A percentile compares a stretch with the other conserved stretches of the same genome.
These are phyloP conservation scores for Xylariaceae sp. DNA, from an alignment of 2,329 filamentous ascomycete genomes.

Conservation along the genomic window DNA sequence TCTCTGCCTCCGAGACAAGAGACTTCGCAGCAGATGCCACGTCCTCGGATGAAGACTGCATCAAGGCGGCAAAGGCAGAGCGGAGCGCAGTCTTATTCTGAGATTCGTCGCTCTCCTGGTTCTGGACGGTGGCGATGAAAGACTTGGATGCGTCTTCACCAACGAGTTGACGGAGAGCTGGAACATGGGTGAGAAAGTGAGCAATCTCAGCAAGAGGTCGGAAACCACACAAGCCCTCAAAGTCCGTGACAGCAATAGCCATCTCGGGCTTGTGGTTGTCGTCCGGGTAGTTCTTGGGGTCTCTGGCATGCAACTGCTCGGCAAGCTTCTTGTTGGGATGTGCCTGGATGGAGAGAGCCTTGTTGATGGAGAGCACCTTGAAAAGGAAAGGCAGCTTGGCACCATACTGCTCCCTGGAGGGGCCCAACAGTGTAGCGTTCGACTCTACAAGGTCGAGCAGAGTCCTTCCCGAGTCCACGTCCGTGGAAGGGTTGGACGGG, in stretches of 20 bases:
- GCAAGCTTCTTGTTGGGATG: constrained; percentile 95
- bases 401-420: constrained; percentile 65
- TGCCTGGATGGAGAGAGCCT: constrained; percentile 94
- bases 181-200: constrained; percentile 63
- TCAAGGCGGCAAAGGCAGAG: constrained; percentile 68
- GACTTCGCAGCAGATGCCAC: constrained; percentile 61
- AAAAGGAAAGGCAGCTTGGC: constrained; percentile 90
- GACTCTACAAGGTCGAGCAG: constrained; percentile 83
- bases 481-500: constrained; percentile 89
- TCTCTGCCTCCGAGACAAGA: constrained; percentile 65
- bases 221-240: constrained; percentile 95
- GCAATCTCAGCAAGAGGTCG: constrained; percentile 79
- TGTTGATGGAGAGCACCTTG: constrained; percentile 94
- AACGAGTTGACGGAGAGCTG: constrained; percentile 60
- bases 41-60: constrained; percentile 66
- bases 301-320: constrained; percentile 76
- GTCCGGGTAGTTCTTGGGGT: constrained; percentile 94
- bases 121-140: constrained; percentile 50
- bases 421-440: constrained; percentile 76
- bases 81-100: constrained; percentile 76
- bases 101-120: constrained; percentile 41
- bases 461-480: constrained; percentile 74
- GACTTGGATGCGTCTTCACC: constrained; percentile 57
- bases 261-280: constrained; percentile 99
- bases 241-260: constrained; percentile 95